These are phyloP conservation scores for Limnanthes douglasii DNA, from an alignment of 345 rosid species.

Conservation along the genomic window DNA sequence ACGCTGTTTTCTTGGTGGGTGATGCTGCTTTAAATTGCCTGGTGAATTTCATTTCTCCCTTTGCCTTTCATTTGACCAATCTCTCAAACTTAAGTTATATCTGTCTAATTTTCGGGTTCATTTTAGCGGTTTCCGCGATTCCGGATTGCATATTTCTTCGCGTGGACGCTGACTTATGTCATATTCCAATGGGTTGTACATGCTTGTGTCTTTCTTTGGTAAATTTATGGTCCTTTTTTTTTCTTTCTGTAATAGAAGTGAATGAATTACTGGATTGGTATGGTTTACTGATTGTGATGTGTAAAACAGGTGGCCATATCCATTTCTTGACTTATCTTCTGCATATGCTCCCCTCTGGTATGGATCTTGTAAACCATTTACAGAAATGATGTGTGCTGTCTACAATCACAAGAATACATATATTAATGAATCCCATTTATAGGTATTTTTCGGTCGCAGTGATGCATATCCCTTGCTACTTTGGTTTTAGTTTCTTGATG, in stretches of 20 bases:
- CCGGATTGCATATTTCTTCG: conserved; percentile 78
- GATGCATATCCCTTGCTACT: conserved; percentile 88
- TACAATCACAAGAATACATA: background rate
- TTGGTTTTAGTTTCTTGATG: conserved; percentile 36
- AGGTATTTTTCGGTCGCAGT: conserved; percentile 83
- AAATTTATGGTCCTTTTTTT: conserved; percentile 6
- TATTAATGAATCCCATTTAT: background rate
- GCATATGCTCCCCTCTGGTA: conserved; percentile 82
- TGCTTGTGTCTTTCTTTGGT: conserved; percentile 58
- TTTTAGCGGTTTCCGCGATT: conserved; percentile 81
- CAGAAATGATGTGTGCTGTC: background rate
- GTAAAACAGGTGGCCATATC: conserved; percentile 90
- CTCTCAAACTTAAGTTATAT: background rate
- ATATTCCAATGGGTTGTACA: conserved; percentile 81
- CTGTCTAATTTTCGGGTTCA: background rate
- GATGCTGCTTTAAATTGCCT: conserved; percentile 71
- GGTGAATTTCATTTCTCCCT: conserved; percentile 22
- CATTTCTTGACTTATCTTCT: conserved; percentile 87
- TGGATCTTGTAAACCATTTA: conserved; percentile 1
- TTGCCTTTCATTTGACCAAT: background rate
- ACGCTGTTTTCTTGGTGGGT: conserved; percentile 59
- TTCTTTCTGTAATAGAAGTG: background rate
- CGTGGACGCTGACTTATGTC: conserved; percentile 73
- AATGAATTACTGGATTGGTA: too few relatives aligned
- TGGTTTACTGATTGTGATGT: too few relatives aligned